A percentile compares a stretch with the other conserved stretches of the same genome.
These are phyloP conservation scores for Trichosporon sp. DNA, from an alignment of 1,284 basidiomycete species.

Conservation along the genomic window DNA sequence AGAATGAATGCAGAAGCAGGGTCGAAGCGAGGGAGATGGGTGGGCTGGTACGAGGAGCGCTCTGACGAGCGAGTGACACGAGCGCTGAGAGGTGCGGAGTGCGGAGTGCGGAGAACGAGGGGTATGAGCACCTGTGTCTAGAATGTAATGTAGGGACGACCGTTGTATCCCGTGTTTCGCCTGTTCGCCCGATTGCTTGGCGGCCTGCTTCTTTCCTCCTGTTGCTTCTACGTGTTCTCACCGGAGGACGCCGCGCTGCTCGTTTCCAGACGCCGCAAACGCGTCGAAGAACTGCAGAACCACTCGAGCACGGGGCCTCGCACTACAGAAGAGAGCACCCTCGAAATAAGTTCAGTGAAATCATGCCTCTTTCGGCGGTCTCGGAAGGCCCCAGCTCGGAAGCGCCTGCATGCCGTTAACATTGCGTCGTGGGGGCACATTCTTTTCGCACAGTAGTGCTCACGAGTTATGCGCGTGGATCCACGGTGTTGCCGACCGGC, in stretches of 20 bases:
- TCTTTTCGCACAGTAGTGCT: neutral
- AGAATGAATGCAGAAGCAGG: neutral
- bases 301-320: no score
- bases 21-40: neutral
- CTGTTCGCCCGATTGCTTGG: neutral
- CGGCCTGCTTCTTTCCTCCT: neutral
- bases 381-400: neutral
- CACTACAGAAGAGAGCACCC: no score
- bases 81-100: neutral
- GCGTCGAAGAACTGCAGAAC: neutral
- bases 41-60: no score
- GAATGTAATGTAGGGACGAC: neutral
- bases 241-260: neutral
- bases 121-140: neutral
- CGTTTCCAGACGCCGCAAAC: neutral
- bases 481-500: no score
- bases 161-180: neutral
- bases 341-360: neutral
- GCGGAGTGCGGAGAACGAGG: neutral
- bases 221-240: neutral
- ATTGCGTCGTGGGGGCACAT: neutral
- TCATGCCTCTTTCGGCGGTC: neutral
- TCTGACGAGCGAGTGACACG: neutral
- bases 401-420: neutral
- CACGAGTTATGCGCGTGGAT: neutral